These are phyloP conservation scores for Chaetothyriales sp. DNA, from an alignment of 2,329 filamentous ascomycete species.

Conservation along the genomic window DNA sequence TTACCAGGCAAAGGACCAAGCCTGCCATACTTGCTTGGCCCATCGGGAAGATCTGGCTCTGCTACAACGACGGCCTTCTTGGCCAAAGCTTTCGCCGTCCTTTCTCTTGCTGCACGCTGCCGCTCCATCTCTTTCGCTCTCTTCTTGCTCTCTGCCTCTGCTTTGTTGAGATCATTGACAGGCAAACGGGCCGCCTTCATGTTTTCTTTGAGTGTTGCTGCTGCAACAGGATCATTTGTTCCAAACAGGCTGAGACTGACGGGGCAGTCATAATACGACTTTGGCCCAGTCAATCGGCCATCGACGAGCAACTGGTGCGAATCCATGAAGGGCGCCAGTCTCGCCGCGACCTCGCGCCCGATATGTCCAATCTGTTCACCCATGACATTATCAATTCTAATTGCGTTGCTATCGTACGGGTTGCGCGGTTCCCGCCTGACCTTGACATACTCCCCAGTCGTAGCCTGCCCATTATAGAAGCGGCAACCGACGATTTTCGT, in stretches of 20 bases:
- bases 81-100: constrained; percentile 8
- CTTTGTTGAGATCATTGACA: constrained; percentile 35
- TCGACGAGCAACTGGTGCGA: constrained; percentile 50
- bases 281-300: constrained; percentile 53
- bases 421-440: constrained; percentile 55
- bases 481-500: constrained; percentile 47
- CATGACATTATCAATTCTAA: constrained; percentile 64
- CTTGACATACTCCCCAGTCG: constrained; percentile 48
- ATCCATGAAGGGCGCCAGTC: constrained; percentile 50
- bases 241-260: constrained; percentile 58
- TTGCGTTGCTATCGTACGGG: constrained; percentile 60
- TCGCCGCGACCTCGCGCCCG: constrained; percentile 51
- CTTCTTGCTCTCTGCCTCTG: constrained; percentile 43
- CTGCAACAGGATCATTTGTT: constrained; percentile 41
- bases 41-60: not conserved
- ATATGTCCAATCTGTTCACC: constrained; percentile 67
- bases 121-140: constrained; percentile 42
- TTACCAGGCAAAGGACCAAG: constrained; percentile 19
- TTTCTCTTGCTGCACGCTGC: constrained; percentile 25
- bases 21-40: constrained; percentile 23
- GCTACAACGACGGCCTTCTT: constrained; percentile 7
- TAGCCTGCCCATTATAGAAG: constrained; percentile 53
- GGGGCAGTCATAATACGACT: constrained; percentile 58
- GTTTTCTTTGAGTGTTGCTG: constrained; percentile 42
- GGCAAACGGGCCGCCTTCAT: constrained; percentile 56